Evolutionary conservation across 192 early-diverging fungal species (phyloP), one percentile per base, ranked within the genome.

Genomic region (Pecoramyces ruminantium): DNA sequence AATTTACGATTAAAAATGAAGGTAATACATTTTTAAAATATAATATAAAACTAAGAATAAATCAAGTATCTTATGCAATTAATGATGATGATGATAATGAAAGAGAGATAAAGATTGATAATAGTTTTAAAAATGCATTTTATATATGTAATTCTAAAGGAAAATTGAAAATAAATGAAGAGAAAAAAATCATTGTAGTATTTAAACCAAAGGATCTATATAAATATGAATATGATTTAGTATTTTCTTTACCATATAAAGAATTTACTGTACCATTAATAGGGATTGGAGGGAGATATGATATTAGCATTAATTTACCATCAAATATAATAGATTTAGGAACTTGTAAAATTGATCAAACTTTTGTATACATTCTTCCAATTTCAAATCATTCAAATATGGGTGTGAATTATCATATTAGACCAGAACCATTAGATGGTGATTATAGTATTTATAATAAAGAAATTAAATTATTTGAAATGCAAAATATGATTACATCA

Each of bases 301-400:
- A 87, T 13, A 81, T 89, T 16, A 84, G 80, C 38, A 82, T 90
- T 78, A 83, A 86, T 30, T 84, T 83, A 0, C 90, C 89, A 16
- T 82, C 88, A 2, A 79, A 80, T n/a, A 27, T 82, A 4, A 77
- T 92, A 17, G 90, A 92, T 80, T 91, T 92, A 77, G 90, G 88
- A 28, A 58, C 87, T 25, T 92, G 90, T 82, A 79, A 90, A 27
- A 80, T 92, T n/a, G 80, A 84, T 77, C 78, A 86, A 6, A 80
- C 81, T 2, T 91, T 88, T 80, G 38, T 83, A n/a, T 91, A 91
- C 80, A 29, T 81, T 5, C 38, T 92, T 16, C 83, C 84, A 3
- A 84, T 92, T 8, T 77, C 82, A 17, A 92, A 92, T 80, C 77
- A 83, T 13, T 89, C 89, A 28, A 92, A 92, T 80, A 82, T 91